Percentiles rank a stretch among this genome's conserved stretches.
phyloP scores from a whole-genome alignment of 2,329 filamentous ascomycete species.

The Didymella arachidicola region DNA sequence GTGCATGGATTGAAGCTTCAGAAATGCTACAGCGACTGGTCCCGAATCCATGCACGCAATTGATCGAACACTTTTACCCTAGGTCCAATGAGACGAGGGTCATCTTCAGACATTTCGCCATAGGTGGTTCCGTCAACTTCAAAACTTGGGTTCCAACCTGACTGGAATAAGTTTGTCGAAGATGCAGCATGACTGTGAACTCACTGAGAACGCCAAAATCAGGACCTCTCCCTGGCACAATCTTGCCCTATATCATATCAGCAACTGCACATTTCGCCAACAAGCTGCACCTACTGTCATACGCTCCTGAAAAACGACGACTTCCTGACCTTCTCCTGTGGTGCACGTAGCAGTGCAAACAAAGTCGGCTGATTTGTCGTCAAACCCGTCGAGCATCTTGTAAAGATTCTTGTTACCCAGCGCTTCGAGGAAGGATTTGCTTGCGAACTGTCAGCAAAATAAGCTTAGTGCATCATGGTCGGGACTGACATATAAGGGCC shows the following conservation, averaged over 20 bases:
- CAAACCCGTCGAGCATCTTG: background rate
- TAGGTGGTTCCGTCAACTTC: background rate
- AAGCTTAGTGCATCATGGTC: background rate
- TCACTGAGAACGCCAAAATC: background rate
- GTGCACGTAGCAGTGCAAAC: background rate
- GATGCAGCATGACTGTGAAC: background rate
- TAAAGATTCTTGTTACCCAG: background rate
- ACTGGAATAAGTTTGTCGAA: background rate
- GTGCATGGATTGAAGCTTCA: background rate
- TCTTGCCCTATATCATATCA: background rate
- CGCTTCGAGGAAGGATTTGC: background rate
- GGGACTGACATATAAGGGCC: background rate
- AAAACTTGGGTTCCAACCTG: background rate
- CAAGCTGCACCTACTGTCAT: background rate
- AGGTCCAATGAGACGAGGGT: background rate
- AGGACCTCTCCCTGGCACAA: background rate
- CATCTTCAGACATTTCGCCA: background rate
- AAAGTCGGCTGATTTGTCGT: background rate
- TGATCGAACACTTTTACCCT: background rate
- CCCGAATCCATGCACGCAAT: background rate
- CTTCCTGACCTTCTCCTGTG: background rate
- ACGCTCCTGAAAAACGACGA: background rate
- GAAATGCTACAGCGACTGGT: background rate
- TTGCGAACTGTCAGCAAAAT: background rate
- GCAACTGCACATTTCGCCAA: background rate